phyloP scores from a whole-genome alignment of 306 rosid genomes.

The Quercus gilva region DNA sequence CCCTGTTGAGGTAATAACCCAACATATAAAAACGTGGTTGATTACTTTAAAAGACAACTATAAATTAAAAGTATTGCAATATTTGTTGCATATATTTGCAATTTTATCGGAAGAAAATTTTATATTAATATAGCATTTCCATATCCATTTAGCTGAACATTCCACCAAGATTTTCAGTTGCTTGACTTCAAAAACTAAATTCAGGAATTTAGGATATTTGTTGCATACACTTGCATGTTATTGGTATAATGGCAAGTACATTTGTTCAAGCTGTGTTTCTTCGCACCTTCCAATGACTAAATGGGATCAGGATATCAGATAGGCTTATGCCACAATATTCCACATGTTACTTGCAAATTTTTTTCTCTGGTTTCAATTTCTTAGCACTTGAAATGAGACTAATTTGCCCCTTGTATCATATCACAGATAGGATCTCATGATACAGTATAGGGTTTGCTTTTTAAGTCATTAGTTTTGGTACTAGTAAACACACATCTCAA shows the following conservation, averaged over 20 bases:
- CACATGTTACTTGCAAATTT: background rate
- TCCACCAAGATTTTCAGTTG: conserved; percentile 18
- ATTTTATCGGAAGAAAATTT: too few relatives aligned
- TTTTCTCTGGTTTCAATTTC: background rate
- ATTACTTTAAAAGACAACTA: conserved; percentile 1
- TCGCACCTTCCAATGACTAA: background rate
- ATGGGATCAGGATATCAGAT: background rate
- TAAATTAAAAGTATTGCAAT: background rate
- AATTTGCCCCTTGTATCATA: background rate
- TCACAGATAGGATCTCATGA: background rate
- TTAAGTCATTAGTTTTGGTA: background rate
- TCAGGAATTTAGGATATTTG: background rate
- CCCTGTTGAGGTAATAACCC: conserved; percentile 54
- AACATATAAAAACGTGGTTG: conserved; percentile 16
- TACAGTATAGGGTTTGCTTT: background rate
- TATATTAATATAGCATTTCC: background rate
- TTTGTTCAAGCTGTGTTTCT: background rate
- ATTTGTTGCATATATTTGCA: too few relatives aligned
- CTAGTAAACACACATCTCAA: background rate
- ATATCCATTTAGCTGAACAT: background rate
- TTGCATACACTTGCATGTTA: conserved; percentile 2
- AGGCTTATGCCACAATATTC: background rate
- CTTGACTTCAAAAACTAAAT: conserved; percentile 7
- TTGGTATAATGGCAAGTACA: background rate
- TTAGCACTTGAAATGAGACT: background rate